Conservation (phyloP, 208 protist species). For the Naegleria lovaniensis region DNA sequence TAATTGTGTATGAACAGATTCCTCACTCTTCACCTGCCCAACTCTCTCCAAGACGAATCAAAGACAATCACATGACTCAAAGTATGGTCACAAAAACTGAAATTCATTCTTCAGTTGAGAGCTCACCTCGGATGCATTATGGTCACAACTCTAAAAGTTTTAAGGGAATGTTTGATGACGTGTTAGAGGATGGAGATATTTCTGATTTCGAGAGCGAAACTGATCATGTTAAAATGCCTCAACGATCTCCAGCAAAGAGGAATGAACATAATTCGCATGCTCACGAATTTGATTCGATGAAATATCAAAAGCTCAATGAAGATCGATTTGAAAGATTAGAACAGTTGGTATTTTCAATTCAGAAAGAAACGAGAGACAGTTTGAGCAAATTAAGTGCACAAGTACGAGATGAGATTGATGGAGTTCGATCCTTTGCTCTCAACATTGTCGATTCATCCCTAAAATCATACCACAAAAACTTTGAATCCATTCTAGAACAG, state of each 20-base stretch:
- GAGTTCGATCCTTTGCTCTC: neutral
- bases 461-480: neutral
- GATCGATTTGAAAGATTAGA: neutral
- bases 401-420: neutral
- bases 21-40: neutral
- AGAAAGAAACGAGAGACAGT: neutral
- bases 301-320: neutral
- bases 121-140: neutral
- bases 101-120: neutral
- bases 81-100: no score
- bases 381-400: neutral
- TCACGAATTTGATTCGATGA: neutral
- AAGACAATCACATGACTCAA: neutral
- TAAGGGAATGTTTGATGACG: neutral
- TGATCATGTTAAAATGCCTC: neutral
- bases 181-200: neutral
- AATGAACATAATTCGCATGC: no score
- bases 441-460: neutral
- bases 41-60: neutral
- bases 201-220: neutral
- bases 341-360: neutral
- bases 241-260: neutral
- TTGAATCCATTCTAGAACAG: neutral
- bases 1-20: no score
- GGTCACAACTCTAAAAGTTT: neutral